Evolutionary conservation across 176 grass and related monocot genomes (phyloP), one percentile per base, ranked within the genome.

Genomic region (Luzula sylvatica): DNA sequence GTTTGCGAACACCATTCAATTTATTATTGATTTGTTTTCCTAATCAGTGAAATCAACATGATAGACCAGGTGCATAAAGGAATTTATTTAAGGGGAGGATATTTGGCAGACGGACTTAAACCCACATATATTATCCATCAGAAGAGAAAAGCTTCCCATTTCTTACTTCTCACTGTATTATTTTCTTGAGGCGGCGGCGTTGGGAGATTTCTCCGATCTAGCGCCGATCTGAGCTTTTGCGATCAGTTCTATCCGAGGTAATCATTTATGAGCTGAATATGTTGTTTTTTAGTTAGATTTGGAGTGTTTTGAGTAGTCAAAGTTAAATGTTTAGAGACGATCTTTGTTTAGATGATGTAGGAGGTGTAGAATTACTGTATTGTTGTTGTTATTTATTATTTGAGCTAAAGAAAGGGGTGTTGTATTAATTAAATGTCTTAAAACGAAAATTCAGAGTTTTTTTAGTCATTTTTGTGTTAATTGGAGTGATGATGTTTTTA

Each of bases 51-150:
- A 1, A 28, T 16, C 4, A 28, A 45, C 8, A 44, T 26, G 15
- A 1, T 61, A 45, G 14, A 61, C 57, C 22, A 13, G 57, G 16
- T 16, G 1, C 38, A 24, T 8, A 4, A 3, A 18, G 3, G 15
- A 18, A 8, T 23, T 25, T 61, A 30, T 2, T 61, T n/a, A 20
- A 22, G 20, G 7, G 7, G 23, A 5, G 44, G 57, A 61, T 61
- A 46, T 61, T 61, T 46, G 4, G 4, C 19, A 45, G 58, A 45
- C 58, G 2, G 42, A 26, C 40, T 49, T 21, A 64, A 48, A 48
- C 59, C 42, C 41, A 35, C 59, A 46, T 64, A 64, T 64, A 64
- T 64, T 48, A 48, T 63, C 59, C 42, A 63, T 23, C 59, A 38
- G 7, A 35, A 35, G 30, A 48, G 8, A n/a, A 15, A 58, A 20